Conservation (phyloP, 139 green algal genomes). For the Volvox reticuliferus region DNA sequence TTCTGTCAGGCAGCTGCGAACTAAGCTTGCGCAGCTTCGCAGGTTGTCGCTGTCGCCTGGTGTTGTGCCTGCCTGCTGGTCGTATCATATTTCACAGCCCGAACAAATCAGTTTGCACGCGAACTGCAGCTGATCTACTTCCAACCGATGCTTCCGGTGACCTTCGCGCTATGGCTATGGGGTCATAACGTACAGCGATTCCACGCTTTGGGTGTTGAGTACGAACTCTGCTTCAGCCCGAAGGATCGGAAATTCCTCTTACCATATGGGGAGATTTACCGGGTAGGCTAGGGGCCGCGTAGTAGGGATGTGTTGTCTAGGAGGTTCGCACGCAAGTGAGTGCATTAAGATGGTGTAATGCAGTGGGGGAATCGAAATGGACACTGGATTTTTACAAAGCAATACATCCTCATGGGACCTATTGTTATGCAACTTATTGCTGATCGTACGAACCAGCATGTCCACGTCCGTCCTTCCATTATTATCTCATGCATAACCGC, state of each 20-base stretch:
- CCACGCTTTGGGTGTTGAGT: constrained; percentile 65
- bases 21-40: not conserved
- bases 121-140: constrained; percentile 81
- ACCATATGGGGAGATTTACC: constrained; percentile 41
- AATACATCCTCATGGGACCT: no score
- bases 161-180: constrained; percentile 89
- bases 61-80: not conserved
- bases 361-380: no score
- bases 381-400: no score
- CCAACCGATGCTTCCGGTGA: constrained; percentile 77
- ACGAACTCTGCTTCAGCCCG: constrained; percentile 78
- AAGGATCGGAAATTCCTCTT: constrained; percentile 74
- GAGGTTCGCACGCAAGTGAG: no score
- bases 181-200: constrained; percentile 71
- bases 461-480: no score
- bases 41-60: not conserved
- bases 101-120: not conserved
- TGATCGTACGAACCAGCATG: no score
- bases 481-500: no score
- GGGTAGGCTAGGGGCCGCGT: constrained; percentile 5
- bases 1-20: not conserved
- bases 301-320: no score
- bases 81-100: not conserved
- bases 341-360: no score
- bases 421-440: no score